A percentile compares a stretch with the other conserved stretches of the same genome.
Evolutionary conservation across 768 basidiomycete genomes (phyloP).

Genomic region (Filobasidium wieringae): DNA sequence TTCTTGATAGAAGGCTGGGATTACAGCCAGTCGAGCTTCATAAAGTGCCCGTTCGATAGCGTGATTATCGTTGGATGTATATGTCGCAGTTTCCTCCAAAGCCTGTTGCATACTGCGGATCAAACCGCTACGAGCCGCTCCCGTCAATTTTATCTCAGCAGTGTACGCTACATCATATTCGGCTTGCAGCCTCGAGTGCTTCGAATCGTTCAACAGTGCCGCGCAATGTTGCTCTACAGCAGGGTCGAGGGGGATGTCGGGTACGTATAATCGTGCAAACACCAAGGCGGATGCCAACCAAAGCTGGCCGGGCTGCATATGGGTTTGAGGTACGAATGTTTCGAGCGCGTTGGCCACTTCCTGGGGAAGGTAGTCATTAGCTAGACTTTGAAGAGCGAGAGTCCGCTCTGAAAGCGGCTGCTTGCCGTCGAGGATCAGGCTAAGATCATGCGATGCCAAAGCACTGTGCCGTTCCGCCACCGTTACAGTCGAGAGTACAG

Average conservation of each 20-base stretch:
- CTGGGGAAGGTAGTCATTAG: too few species aligned
- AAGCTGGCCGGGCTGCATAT: slow-evolving; percentile 19
- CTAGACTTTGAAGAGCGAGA: too few species aligned
- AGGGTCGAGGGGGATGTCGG: slow-evolving; percentile 78
- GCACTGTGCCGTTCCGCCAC: too few species aligned
- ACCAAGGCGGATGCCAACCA: slow-evolving; percentile 55
- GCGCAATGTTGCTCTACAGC: slow-evolving; percentile 47
- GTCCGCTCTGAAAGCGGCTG: too few species aligned
- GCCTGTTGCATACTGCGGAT: slow-evolving; percentile 42
- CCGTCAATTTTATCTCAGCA: slow-evolving; percentile 50
- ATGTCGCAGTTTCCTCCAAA: background rate
- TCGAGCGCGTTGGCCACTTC: too few species aligned
- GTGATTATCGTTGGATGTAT: background rate
- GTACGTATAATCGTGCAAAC: slow-evolving; percentile 62
- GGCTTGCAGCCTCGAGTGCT: slow-evolving; percentile 42
- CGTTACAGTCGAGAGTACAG: too few species aligned
- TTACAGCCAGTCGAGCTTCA: slow-evolving; percentile 3
- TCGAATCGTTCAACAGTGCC: slow-evolving; percentile 34
- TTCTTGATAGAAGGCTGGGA: slow-evolving; percentile 45
- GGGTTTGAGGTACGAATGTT: too few species aligned
- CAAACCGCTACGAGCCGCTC: slow-evolving; percentile 48
- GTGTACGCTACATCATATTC: slow-evolving; percentile 50
- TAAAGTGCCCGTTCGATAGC: background rate
- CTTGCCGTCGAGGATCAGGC: too few species aligned
- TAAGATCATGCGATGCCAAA: too few species aligned